Conservation (phyloP, 345 rosid genomes). For the Lepidium didymum region DNA sequence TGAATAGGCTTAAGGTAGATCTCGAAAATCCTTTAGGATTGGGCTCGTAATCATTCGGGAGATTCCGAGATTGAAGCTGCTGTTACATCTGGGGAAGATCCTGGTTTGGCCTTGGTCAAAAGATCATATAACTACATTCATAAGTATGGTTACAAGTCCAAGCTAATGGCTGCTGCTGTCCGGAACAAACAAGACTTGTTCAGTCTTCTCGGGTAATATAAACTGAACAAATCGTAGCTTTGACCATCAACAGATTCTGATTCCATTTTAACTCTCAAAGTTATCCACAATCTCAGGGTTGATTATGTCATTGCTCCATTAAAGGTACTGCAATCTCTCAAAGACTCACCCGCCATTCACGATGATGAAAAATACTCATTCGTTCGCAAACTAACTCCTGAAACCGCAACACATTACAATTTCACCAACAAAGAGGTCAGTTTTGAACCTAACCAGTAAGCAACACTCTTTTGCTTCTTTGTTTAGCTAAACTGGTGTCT, state of each 20-base stretch:
- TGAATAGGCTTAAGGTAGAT: background rate
- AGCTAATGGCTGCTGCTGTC: conserved; percentile 97
- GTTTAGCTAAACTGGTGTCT: background rate
- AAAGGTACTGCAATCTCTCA: conserved; percentile 81
- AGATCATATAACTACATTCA: conserved; percentile 88
- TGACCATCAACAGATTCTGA: background rate
- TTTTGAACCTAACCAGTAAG: conserved; percentile 4
- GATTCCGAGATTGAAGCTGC: conserved; percentile 89
- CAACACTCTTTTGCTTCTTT: background rate
- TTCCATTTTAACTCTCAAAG: conserved; percentile 6
- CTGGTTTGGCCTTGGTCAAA: conserved; percentile 86
- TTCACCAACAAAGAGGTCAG: conserved; percentile 81
- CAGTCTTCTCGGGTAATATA: conserved; percentile 75
- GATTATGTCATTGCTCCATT: conserved; percentile 90
- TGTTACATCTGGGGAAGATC: conserved; percentile 74
- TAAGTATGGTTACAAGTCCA: conserved; percentile 85
- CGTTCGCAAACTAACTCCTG: conserved; percentile 55
- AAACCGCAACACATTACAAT: conserved; percentile 58
- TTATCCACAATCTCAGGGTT: conserved; percentile 44
- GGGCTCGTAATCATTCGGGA: conserved; percentile 90
- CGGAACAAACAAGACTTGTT: conserved; percentile 93
- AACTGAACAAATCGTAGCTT: background rate
- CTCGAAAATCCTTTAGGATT: conserved; percentile 48
- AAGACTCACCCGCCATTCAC: conserved; percentile 56
- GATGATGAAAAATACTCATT: conserved; percentile 79